Evolutionary conservation across 2,329 filamentous ascomycete genomes (phyloP), one percentile per base, ranked within the genome.

Genomic region (Fusarium temperatum): DNA sequence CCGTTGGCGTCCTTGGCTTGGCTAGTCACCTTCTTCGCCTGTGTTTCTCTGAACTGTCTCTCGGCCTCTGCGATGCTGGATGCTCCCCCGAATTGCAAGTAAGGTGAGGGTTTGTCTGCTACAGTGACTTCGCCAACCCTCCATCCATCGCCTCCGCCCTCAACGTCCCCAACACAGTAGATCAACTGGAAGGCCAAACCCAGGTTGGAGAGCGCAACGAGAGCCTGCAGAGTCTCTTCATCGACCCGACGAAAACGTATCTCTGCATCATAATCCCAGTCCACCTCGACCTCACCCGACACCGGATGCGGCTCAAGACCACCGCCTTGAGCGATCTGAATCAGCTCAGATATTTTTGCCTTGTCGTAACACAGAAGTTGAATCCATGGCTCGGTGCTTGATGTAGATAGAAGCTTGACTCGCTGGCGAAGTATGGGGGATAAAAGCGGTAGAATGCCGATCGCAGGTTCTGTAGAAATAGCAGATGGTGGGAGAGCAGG

Each of bases 221-320:
- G 85, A 8, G 90, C 87, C 77, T 95, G 92, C 58, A 95, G 81
- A 1, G 93, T 96, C 82, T 96, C 94, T 50, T 88, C 83, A 77
- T 96, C 94, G 41, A 94, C 80, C n/a, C 93, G 87, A 68, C 89
- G 86, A 82, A 91, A 96, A 60, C 88, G 86, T 35, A 87, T 85
- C 67, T 89, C 85, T 13, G 89, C 87, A 64, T 94, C 92, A 64
- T 86, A 87, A 77, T 90, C 88, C 86, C 88, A 90, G 80, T 93
- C 91, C 26, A 95, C 83, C 82, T 96, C 93, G 61, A 96, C 89
- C 81, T 95, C 93, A 61, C 93, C 93, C 6, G 92, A 94, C 9
- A 92, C 90, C 7, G 94, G 94, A 78, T 96, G 94, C n/a, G 93
- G 92, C 80, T 95, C 92, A 38, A 96, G 85, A 51, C 87, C 84